Conservation (phyloP, 345 rosid species). For the Xanthoceras sorbifolium region DNA sequence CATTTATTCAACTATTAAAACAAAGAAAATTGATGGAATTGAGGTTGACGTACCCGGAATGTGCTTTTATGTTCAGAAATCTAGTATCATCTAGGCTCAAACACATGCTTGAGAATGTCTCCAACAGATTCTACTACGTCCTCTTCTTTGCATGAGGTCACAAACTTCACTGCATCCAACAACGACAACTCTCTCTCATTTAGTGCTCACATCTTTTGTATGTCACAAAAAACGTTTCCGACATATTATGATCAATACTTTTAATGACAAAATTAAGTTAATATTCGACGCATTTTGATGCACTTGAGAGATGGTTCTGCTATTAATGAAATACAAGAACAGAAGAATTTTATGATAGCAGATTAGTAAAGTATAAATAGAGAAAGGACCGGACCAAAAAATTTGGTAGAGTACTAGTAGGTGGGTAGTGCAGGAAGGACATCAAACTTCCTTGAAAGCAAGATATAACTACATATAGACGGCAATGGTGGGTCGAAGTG, state of each 20-base stretch:
- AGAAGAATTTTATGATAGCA: constrained; percentile 6
- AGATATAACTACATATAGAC: constrained; percentile 12
- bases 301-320: background rate
- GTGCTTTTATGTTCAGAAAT: constrained; percentile 5
- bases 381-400: constrained; percentile 20
- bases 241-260: background rate
- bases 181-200: constrained; percentile 2
- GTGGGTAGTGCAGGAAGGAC: constrained; percentile 14
- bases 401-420: background rate
- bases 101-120: constrained; percentile 64
- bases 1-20: background rate
- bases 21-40: background rate
- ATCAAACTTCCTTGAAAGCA: constrained; percentile 27
- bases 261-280: background rate
- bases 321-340: constrained; percentile 15
- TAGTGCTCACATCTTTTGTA: constrained; percentile 4
- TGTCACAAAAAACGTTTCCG: background rate
- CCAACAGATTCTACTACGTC: constrained; percentile 49
- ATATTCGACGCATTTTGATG: background rate
- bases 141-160: constrained; percentile 57
- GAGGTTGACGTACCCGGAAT: constrained; percentile 8
- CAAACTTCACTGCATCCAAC: constrained; percentile 59
- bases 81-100: constrained; percentile 30
- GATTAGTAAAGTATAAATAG: background rate
- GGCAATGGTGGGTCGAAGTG: constrained; percentile 23